phyloP scores from a whole-genome alignment of 1,284 basidiomycete genomes.

The Pholiota adiposa region DNA sequence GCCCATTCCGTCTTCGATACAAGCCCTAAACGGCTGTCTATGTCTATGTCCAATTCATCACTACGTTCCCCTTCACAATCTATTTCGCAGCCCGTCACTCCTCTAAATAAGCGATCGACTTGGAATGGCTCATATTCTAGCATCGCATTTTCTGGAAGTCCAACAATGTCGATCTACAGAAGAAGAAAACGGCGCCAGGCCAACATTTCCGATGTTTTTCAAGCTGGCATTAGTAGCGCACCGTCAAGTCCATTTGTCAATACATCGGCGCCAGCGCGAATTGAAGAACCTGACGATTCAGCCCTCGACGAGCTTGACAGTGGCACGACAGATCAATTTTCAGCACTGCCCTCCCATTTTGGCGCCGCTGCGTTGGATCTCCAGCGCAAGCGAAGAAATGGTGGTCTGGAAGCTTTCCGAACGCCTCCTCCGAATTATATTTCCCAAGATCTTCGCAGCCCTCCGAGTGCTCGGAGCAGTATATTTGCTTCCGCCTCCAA shows the following conservation, averaged over 20 bases:
- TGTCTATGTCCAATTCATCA: slow-evolving; percentile 46
- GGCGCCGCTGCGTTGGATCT: slow-evolving; percentile 64
- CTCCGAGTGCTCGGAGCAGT: slow-evolving; percentile 19
- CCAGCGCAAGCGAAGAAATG: slow-evolving; percentile 53
- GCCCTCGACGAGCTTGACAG: slow-evolving; percentile 19
- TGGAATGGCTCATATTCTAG: slow-evolving; percentile 72
- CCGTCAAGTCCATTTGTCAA: slow-evolving; percentile 48
- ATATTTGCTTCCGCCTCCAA: slow-evolving; percentile 45
- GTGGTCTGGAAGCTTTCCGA: slow-evolving; percentile 51
- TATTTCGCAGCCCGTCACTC: slow-evolving; percentile 26
- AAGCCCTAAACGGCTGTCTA: slow-evolving; percentile 40
- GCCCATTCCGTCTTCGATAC: slow-evolving; percentile 44
- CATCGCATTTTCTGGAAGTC: slow-evolving; percentile 48
- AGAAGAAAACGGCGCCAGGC: slow-evolving; percentile 57
- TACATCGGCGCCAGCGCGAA: slow-evolving; percentile 37
- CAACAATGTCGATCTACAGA: slow-evolving; percentile 43
- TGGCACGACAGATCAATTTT: slow-evolving; percentile 24
- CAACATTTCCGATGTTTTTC: slow-evolving; percentile 53
- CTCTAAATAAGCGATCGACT: slow-evolving; percentile 62
- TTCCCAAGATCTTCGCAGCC: slow-evolving; percentile 17
- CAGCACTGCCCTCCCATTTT: slow-evolving; percentile 41
- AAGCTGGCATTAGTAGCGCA: slow-evolving; percentile 42
- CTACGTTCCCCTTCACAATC: slow-evolving; percentile 30
- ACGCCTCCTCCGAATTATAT: slow-evolving; percentile 27
- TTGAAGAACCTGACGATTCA: slow-evolving; percentile 30